Percentiles rank a stretch among this genome's conserved stretches.
Evolutionary conservation across 169 alveolate genomes (phyloP).

Genomic region (Fabrea salina): DNA sequence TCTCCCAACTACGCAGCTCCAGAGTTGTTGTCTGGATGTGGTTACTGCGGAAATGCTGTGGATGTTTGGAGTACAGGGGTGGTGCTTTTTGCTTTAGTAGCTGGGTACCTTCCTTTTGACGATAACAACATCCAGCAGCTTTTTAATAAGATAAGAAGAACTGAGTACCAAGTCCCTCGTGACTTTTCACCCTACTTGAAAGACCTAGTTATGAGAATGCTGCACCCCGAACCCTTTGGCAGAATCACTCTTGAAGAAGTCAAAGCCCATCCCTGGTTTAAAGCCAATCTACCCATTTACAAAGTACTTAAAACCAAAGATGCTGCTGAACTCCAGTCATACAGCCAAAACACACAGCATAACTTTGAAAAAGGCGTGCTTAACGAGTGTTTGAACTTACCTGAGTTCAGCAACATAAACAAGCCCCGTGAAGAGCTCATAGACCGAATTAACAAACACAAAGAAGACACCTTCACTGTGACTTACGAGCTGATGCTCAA

Average conservation of each 20-base stretch:
- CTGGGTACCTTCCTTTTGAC: slow-evolving; percentile 91
- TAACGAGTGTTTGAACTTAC: no score
- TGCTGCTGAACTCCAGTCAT: no score
- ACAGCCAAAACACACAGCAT: no score
- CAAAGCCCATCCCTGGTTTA: slow-evolving; percentile 72
- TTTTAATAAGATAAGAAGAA: slow-evolving; percentile 71
- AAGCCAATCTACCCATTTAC: no score
- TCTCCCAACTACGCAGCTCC: slow-evolving; percentile 87
- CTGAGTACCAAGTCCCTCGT: slow-evolving; percentile 48
- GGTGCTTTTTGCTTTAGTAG: slow-evolving; percentile 80
- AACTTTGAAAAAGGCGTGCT: no score
- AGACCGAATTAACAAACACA: no score
- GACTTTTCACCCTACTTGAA: slow-evolving; percentile 52
- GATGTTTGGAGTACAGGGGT: slow-evolving; percentile 82
- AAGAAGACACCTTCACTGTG: no score
- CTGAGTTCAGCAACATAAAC: no score
- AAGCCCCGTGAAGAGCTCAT: no score
- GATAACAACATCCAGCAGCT: slow-evolving; percentile 74
- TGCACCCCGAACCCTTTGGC: slow-evolving; percentile 68
- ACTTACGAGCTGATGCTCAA: no score
- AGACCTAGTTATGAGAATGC: slow-evolving; percentile 72
- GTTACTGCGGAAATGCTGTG: slow-evolving; percentile 62
- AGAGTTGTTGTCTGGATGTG: slow-evolving; percentile 79
- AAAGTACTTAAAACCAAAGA: no score
- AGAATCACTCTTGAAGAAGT: slow-evolving; percentile 69